A percentile compares a stretch with the other conserved stretches of the same genome.
Evolutionary conservation across 2,329 filamentous ascomycete species (phyloP).

Genomic region (Colletotrichum orbiculare): DNA sequence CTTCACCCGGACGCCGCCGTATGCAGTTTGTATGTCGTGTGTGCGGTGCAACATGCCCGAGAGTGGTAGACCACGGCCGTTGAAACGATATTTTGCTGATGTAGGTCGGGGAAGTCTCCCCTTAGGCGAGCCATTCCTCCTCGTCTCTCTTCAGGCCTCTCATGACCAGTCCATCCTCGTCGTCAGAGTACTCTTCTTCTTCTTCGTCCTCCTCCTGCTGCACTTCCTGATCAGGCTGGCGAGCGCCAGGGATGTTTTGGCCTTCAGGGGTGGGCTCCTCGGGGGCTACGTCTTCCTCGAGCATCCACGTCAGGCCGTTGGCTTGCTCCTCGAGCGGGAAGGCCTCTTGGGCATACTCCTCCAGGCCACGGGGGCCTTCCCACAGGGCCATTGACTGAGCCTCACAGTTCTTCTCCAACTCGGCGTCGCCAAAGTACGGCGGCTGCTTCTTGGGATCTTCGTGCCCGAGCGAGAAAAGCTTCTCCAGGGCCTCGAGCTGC

Average conservation of each 20-base stretch:
- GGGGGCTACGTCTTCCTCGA: conserved; percentile 57
- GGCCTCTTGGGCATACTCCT: conserved; percentile 94
- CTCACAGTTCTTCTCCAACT: conserved; percentile 73
- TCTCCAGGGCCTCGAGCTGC: conserved; percentile 79
- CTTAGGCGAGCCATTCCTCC: conserved; percentile 68
- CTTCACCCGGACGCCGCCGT: conserved; percentile 28
- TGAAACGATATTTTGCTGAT: conserved; percentile 17
- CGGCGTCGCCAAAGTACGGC: conserved; percentile 70
- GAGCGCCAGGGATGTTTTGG: conserved; percentile 39
- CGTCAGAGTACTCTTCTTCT: conserved; percentile 57
- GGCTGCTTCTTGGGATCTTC: conserved; percentile 67
- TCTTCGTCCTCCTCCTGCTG: conserved; percentile 54
- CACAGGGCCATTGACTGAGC: conserved; percentile 83
- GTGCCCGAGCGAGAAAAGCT: conserved; percentile 64
- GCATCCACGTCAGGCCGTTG: conserved; percentile 95
- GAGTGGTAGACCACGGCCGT: conserved; percentile 6
- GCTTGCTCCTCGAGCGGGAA: conserved; percentile 95
- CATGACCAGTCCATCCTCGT: conserved; percentile 70
- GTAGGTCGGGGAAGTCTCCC: background rate
- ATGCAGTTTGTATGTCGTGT: conserved; percentile 32
- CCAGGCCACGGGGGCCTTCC: conserved; percentile 90
- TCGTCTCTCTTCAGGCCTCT: conserved; percentile 66
- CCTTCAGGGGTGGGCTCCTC: conserved; percentile 41
- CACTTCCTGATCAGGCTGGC: conserved; percentile 40
- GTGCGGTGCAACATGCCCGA: conserved; percentile 8